Evolutionary conservation across 148 eudicot genomes (phyloP), one percentile per base, ranked within the genome.

Genomic region (Amaranthus hypochondriacus): DNA sequence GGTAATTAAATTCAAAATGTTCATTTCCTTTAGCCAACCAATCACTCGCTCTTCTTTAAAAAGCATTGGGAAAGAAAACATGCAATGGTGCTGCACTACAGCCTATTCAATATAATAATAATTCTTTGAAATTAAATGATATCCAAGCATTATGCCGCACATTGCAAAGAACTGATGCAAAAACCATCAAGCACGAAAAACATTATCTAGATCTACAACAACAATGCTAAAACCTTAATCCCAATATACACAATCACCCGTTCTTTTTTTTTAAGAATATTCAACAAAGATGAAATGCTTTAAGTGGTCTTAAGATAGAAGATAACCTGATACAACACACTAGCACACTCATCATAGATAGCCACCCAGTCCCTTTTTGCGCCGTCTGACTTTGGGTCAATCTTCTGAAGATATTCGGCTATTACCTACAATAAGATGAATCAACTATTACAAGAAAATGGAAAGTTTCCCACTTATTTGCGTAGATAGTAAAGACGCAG

Each of bases 351-450:
- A 66, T 95, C 98, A 81, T 92, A 95, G 66, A 95, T 95, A 73
- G 98, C 97, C 78, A 95, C 98, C 98, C 98, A 95, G 62, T 95
- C 98, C 83, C 98, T 95, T 81, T 92, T 95, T 66, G 98, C 98
- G 79, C 98, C 98, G 84, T 95, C 98, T 69, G 98, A 95, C 82
- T 95, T 95, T 44, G 98, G 98, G 74, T 95, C 98, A 78, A 95
- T 72, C 82, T 95, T 95, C 82, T 95, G 98, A 80, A 95, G 96
- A 81, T 92, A 89, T 88, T 95, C 93, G 74, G 98, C 97, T 77
- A 95, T 84, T 56, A 95, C 98, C 98, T 95, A 71, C 39, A 59
- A 67, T 28, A 51, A 83, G 53, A 28, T 28, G 39, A 28, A 75
- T 53, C 62, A 53, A 69, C 18, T 18, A 71, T 56, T 15, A 81